A percentile compares a stretch with the other conserved stretches of the same genome.
Evolutionary conservation across 2,329 filamentous ascomycete species (phyloP).

Genomic region (Chaetomiaceae sp.): DNA sequence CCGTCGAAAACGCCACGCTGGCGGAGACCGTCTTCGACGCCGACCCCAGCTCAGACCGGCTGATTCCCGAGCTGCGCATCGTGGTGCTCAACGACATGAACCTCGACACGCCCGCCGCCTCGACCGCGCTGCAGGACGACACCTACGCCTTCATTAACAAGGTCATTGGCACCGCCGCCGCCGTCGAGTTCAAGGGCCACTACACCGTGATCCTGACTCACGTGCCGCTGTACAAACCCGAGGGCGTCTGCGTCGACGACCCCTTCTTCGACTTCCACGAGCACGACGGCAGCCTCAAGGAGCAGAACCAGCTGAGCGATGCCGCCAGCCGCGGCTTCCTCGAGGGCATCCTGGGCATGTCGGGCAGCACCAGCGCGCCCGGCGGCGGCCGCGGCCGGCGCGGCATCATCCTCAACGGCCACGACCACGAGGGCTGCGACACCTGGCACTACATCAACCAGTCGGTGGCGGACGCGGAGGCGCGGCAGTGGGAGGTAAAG

Average conservation of each 20-base stretch:
- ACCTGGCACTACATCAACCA: slow-evolving; percentile 76
- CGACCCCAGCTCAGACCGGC: slow-evolving; percentile 37
- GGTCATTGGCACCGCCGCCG: slow-evolving; percentile 55
- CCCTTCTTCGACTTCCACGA: slow-evolving; percentile 78
- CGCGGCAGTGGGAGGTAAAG: slow-evolving; percentile 41
- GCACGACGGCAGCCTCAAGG: slow-evolving; percentile 63
- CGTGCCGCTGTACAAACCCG: slow-evolving; percentile 79
- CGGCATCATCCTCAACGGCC: slow-evolving; percentile 82
- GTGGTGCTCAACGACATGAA: slow-evolving; percentile 90
- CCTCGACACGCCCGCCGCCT: slow-evolving; percentile 74
- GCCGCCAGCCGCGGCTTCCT: slow-evolving; percentile 69
- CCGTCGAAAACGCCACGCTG: slow-evolving; percentile 34
- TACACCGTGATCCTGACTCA: slow-evolving; percentile 88
- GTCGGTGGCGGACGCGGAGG: slow-evolving; percentile 32
- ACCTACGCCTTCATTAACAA: slow-evolving; percentile 74
- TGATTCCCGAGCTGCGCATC: slow-evolving; percentile 67
- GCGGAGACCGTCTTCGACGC: slow-evolving; percentile 39
- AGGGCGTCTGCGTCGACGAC: slow-evolving; percentile 74
- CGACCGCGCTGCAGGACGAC: slow-evolving; percentile 59
- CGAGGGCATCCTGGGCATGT: slow-evolving; percentile 77
- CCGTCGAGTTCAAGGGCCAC: slow-evolving; percentile 55
- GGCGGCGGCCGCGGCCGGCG: slow-evolving; percentile 59
- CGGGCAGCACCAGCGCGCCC: slow-evolving; percentile 51
- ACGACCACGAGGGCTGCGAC: slow-evolving; percentile 94
- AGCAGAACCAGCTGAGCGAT: slow-evolving; percentile 83